A percentile compares a stretch with the other conserved stretches of the same genome.
Evolutionary conservation across 768 basidiomycete species (phyloP).

Genomic region (Pleurotus ostreatus): DNA sequence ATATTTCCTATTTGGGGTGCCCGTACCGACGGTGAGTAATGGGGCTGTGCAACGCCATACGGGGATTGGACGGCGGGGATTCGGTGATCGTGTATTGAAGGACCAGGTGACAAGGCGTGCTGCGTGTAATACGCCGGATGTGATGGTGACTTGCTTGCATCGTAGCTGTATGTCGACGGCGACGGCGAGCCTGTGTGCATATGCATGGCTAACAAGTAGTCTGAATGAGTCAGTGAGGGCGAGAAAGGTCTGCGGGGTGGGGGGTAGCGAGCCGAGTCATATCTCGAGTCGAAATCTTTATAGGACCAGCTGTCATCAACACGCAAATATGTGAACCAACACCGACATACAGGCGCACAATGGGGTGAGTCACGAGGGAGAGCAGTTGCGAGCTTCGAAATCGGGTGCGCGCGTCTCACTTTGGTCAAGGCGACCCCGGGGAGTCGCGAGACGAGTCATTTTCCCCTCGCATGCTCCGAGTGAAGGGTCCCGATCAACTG

Average conservation of each 20-base stretch:
- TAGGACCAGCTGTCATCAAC: conserved; percentile 4
- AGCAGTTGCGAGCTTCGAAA: conserved; percentile 1
- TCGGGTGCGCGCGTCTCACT: conserved; percentile 1
- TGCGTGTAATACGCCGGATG: not conserved
- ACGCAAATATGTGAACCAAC: conserved; percentile 9
- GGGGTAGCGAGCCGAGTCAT: conserved; percentile 2
- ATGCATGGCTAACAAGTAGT: not conserved
- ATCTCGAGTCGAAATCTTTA: conserved; percentile 4
- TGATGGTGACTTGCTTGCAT: conserved; percentile 2
- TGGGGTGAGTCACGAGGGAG: conserved; percentile 2
- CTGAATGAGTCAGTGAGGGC: conserved; percentile 4
- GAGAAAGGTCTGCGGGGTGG: not conserved
- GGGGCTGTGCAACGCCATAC: conserved; percentile 1
- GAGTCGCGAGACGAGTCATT: conserved; percentile 2
- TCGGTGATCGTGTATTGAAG: not conserved
- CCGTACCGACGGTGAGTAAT: not conserved
- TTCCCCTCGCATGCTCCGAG: not conserved
- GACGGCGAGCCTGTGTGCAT: conserved; percentile 7
- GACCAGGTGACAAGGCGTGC: conserved; percentile 5
- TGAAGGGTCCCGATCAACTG: not conserved
- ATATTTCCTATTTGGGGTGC: conserved; percentile 7
- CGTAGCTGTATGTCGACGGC: conserved; percentile 1
- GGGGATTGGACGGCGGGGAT: not conserved
- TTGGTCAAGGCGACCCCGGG: not conserved
- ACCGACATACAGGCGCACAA: conserved; percentile 7